Evolutionary conservation across 129 eudicot species (phyloP).

Genomic region (Ambrosia artemisiifolia): DNA sequence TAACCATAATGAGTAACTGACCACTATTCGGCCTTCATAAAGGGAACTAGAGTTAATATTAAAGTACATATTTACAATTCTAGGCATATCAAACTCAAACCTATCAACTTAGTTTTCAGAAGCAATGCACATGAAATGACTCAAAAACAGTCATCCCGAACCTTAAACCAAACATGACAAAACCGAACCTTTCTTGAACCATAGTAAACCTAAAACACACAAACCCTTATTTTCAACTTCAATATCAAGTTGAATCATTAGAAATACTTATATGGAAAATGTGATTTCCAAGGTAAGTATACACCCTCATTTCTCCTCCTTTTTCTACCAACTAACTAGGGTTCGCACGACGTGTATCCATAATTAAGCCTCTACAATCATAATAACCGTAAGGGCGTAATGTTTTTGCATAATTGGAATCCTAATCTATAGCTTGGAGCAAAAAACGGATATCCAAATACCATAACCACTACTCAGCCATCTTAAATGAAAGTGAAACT

Average conservation of each 20-base stretch:
- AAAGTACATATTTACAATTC: not conserved
- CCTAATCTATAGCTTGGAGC: too few relatives aligned
- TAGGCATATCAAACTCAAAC: not conserved
- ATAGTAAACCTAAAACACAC: not conserved
- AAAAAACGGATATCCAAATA: not conserved
- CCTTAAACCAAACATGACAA: slow-evolving; percentile 8
- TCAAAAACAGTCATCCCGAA: not conserved
- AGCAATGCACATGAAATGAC: not conserved
- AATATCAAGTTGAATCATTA: not conserved
- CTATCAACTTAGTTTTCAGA: not conserved
- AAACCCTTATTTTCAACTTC: slow-evolving; percentile 12
- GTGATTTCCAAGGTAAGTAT: too few relatives aligned
- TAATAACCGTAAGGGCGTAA: too few relatives aligned
- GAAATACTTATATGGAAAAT: too few relatives aligned
- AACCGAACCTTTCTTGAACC: not conserved
- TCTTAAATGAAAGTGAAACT: not conserved
- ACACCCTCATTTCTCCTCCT: too few relatives aligned
- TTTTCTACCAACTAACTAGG: too few relatives aligned
- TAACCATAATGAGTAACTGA: not conserved
- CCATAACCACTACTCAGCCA: not conserved
- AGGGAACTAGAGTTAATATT: not conserved
- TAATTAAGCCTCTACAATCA: too few relatives aligned
- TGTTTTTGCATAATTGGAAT: too few relatives aligned
- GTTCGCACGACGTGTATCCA: too few relatives aligned
- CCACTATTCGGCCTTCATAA: not conserved